Base-by-base conservation (phyloP, 106 monocot genomes). In the Dioscorea zingiberensis region DNA sequence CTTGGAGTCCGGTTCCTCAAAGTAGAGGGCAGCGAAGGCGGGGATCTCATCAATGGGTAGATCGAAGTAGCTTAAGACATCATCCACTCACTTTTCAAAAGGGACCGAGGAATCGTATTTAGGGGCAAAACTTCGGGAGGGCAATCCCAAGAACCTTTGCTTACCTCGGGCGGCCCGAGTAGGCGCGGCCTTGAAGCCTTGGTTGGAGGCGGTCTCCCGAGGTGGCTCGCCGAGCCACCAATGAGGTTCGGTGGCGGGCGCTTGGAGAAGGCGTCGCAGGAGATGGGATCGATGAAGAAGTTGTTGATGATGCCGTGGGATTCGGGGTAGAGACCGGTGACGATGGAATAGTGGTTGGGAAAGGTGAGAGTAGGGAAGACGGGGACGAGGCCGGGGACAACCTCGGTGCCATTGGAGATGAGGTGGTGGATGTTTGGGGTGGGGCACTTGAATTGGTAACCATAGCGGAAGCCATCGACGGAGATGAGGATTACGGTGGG, bases 291-390 rank as follows among this genome's bases (percentile, higher is more conserved):
- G n/a, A n/a, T n/a, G n/a, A n/a, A n/a, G n/a, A n/a, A n/a, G n/a
- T n/a, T n/a, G 77, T 72, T 66, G 26, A 88, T 66, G 54, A 88
- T 75, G 63, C 87, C 87, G n/a, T 84, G 84, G 65, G 64, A 61
- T 17, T 84, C 13, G 0, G 88, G 88, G 67, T 85, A 82, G 27
- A 89, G 81, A 56, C 84, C 4, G n/a, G 84, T 89, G 60, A 27
- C 88, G 56, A 89, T 89, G 68, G 88, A 67, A 64, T 85, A 89
- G 70, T 89, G 88, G 72, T 89, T 89, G 53, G 88, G 88, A 70
- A 85, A 84, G 12, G 84, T 89, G n/a, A n/a, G n/a, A n/a, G n/a
- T n/a, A n/a, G n/a, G n/a, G n/a, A n/a, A n/a, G n/a, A n/a, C n/a
- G n/a, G 19, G 76, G 29, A 62, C 45, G n/a, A 88, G 78, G 38